Base-by-base conservation (phyloP, 176 grass and related monocot species). In the Lolium perenne region DNA sequence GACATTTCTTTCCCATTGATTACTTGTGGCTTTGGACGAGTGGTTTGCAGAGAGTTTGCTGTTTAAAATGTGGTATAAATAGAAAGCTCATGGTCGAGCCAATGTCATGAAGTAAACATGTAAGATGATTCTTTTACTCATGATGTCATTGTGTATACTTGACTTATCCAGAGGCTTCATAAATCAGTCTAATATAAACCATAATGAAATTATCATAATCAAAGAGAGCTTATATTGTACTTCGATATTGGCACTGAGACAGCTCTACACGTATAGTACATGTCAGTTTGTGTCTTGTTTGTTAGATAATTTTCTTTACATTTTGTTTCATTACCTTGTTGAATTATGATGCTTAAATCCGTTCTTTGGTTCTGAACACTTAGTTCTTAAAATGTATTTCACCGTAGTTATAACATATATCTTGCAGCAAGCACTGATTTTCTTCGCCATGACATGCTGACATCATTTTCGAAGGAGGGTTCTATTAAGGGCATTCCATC, bases 401-500 rank as follows among this genome's bases (percentile, higher is more conserved):
- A 81, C 75, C 29, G 13, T 84, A 46, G 55, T 46, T 18, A 64
- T 78, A 46, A 18, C 54, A 23, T 82, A 6, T 69, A 20, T 80
- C 9, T 81, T 84, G 43, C 77, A 91, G 77, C 40, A 29, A 22
- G 6, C 16, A 71, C 22, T 38, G 54, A 76, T 71, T 88, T 68
- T 25, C 10, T 77, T 40, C 77, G 47, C 54, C 82, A 81, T 71
- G 71, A 20, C 16, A 82, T 67, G 54, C 12, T 69, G 43, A 49
- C 71, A 77, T 79, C 76, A 54, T 84, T 84, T 53, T 4, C 0
- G 10, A 83, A 17, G 20, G 69, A 85, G 13, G 76, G 71, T 84
- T 78, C 62, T 41, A 46, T 87, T 16, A 87, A 78, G 70, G 76
- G 51, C 3, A 77, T 90, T 62, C 80, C 83, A 54, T 78, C 82